Base-by-base conservation (phyloP, 768 basidiomycete species). In the Auricularia sp. region DNA sequence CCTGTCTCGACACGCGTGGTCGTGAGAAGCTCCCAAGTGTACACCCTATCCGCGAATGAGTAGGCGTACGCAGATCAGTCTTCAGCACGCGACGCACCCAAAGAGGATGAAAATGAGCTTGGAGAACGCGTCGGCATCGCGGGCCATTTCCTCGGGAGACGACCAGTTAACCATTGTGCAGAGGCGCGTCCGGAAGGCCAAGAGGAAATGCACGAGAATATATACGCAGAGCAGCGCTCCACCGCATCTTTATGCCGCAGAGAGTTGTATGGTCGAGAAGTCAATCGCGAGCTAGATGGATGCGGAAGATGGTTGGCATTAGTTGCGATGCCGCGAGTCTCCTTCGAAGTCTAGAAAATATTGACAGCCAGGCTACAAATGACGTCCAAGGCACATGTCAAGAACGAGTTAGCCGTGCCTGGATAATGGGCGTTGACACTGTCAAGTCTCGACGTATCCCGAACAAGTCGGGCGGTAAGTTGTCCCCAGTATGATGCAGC, bases 1-100 rank as follows among this genome's bases (percentile, higher is more conserved):
- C 83, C 77, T 83, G 83, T 87, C 73, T 89, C 87, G 68, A 88
- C 89, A 65, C 78, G 70, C 64, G 87, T 72, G 29, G 85, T 85
- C 10, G 81, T 82, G 67, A 81, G 78, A 75, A 84, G 85, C 72
- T 89, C 87, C 86, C 87, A 88, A 61, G 86, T 88, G 68, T 65
- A 61, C 35, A 54, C 65, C 36, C 29, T 65, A 58, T 18, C 1
- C 47, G 5, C 10, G 34, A 51, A 58, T 70, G 67, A 67, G 63
- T 62, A 67, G 56, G 24, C 6, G 44, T 64, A 14, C 33, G 13
- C 63, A 14, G 11, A 29, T 14, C 21, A 0, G 24, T 11, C 37
- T 21, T 39, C 51, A 33, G 18, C 54, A 51, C 5, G 18, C 11
- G 47, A 84, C 78, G 69, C 87, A 88, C 5, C 85, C 86, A 11